Conservation (phyloP, 352 stramenopile species). For the Blastocystis sp. region DNA sequence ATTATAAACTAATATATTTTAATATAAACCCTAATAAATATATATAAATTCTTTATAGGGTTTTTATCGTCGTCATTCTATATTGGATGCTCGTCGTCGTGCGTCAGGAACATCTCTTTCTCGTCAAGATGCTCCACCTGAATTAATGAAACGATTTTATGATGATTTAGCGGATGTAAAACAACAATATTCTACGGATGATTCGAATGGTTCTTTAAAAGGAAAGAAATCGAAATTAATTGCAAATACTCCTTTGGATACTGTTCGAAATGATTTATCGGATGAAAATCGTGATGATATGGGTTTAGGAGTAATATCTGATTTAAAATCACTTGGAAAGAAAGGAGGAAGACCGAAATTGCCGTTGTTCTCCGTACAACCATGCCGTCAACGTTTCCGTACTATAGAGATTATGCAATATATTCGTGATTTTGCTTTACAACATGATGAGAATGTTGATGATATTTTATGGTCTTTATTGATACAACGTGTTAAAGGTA, state of each 20-base stretch:
- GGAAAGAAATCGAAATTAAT: conserved; percentile 10
- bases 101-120: neutral
- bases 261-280: neutral
- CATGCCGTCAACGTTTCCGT: conserved; percentile 7
- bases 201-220: too few relatives aligned
- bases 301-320: neutral
- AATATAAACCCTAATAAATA: too few relatives aligned
- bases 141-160: conserved; percentile 32
- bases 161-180: conserved; percentile 19
- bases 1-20: too few relatives aligned
- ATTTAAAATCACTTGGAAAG: neutral
- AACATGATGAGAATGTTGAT: conserved; percentile 34
- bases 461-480: conserved; percentile 35
- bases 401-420: conserved; percentile 17
- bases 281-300: neutral
- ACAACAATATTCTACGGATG: neutral
- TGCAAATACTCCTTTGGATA: neutral
- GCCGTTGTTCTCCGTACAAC: conserved; percentile 30
- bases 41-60: conserved; percentile 9
- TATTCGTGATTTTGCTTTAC: conserved; percentile 16
- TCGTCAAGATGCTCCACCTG: conserved; percentile 14
- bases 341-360: conserved; percentile 33
- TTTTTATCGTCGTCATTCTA: conserved; percentile 27
- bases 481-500: conserved; percentile 29
- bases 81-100: neutral